Percentiles rank a stretch among this genome's conserved stretches.
Conservation (phyloP, 148 eudicot genomes). For the Rhododendron henanense region DNA sequence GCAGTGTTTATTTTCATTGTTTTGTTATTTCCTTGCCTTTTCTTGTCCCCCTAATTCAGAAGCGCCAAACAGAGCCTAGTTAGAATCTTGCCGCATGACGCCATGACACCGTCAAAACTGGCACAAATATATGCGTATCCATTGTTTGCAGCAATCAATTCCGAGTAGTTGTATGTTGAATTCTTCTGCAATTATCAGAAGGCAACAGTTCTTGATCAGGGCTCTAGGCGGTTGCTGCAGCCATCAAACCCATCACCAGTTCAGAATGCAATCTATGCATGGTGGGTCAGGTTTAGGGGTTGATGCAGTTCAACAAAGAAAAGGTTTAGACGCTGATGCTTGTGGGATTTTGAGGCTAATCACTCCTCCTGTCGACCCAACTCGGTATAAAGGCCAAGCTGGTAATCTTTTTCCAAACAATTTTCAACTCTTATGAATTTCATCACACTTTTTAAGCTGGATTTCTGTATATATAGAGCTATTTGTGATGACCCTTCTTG, state of each 20-base stretch:
- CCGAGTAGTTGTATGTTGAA: slow-evolving; percentile 11
- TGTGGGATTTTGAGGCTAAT: slow-evolving; percentile 56
- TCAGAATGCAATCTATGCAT: slow-evolving; percentile 40
- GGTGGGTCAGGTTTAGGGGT: slow-evolving; percentile 24
- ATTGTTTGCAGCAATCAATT: background rate
- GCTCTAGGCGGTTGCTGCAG: slow-evolving; percentile 31
- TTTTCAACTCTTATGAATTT: too few relatives aligned
- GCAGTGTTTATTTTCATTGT: background rate
- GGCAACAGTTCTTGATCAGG: slow-evolving; percentile 62
- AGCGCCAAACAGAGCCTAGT: background rate
- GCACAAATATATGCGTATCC: background rate
- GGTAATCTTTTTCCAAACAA: slow-evolving; percentile 38
- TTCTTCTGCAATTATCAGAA: slow-evolving; percentile 48
- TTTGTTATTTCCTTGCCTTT: background rate
- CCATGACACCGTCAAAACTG: background rate
- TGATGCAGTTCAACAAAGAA: too few relatives aligned
- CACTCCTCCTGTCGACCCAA: slow-evolving; percentile 65
- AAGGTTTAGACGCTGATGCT: slow-evolving; percentile 46
- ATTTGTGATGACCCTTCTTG: background rate
- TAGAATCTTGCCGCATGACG: background rate
- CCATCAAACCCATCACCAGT: slow-evolving; percentile 20
- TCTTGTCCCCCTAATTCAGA: background rate
- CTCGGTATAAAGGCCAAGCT: slow-evolving; percentile 92
- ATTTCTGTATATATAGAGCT: background rate
- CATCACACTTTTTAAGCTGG: background rate